phyloP scores from a whole-genome alignment of 139 green algal genomes.

The Coelastrella sp. region DNA sequence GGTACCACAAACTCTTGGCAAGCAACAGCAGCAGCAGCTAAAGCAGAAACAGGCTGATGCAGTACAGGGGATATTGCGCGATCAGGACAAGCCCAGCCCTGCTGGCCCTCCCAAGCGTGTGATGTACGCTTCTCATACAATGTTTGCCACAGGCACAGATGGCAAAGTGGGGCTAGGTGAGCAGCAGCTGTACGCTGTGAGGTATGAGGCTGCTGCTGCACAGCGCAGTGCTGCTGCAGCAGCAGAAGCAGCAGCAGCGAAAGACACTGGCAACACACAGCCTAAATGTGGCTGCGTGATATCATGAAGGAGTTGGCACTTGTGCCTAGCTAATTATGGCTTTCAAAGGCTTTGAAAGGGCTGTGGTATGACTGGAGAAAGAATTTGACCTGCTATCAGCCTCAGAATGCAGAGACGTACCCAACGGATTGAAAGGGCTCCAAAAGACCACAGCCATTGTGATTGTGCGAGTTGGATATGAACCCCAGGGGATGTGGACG shows the following conservation, averaged over 20 bases:
- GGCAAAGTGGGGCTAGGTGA: neutral
- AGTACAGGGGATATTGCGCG: neutral
- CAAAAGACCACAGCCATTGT: no score
- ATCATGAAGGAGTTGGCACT: no score
- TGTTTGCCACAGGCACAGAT: neutral
- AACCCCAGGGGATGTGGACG: no score
- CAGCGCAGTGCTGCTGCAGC: neutral
- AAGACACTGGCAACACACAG: neutral
- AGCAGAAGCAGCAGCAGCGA: neutral
- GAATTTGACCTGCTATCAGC: no score
- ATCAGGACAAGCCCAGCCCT: neutral
- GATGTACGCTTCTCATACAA: neutral
- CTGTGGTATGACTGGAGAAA: no score
- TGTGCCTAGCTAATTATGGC: no score
- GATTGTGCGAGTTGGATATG: no score
- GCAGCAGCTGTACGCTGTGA: neutral
- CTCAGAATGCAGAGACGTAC: no score
- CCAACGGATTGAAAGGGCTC: no score
- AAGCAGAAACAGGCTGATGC: neutral
- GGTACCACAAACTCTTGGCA: neutral
- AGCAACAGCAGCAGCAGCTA: neutral
- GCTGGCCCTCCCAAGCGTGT: neutral
- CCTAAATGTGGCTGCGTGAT: no score
- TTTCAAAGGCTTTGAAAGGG: no score
- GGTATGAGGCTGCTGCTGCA: neutral